A percentile compares a stretch with the other conserved stretches of the same genome.
Evolutionary conservation across 2,329 filamentous ascomycete genomes (phyloP).

Genomic region (Penicillium sp.): DNA sequence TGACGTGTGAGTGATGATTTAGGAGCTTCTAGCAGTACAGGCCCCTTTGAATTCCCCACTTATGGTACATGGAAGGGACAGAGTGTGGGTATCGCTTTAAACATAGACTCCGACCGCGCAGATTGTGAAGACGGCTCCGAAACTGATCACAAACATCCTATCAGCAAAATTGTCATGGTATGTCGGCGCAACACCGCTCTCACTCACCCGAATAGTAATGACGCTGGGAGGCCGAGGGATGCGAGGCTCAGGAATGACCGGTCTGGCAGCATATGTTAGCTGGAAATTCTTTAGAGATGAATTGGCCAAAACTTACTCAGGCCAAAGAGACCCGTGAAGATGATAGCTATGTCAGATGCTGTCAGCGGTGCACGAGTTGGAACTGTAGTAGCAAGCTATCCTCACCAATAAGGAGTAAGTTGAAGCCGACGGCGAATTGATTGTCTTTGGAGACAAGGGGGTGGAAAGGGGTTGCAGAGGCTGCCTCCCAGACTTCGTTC

Average conservation of each 20-base stretch:
- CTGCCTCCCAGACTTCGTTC: constrained; percentile 91
- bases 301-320: constrained; percentile 68
- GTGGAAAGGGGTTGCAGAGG: constrained; percentile 82
- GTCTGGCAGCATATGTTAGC: constrained; percentile 60
- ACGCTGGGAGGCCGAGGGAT: constrained; percentile 82
- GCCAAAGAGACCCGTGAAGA: constrained; percentile 79
- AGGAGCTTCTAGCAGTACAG: constrained; percentile 44
- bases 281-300: neutral
- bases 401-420: constrained; percentile 71
- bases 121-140: constrained; percentile 97
- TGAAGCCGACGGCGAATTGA: constrained; percentile 83
- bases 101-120: constrained; percentile 99
- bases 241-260: constrained; percentile 79
- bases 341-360: constrained; percentile 56
- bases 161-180: neutral
- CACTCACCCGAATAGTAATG: constrained; percentile 84
- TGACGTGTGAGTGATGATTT: constrained; percentile 29
- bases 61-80: constrained; percentile 46
- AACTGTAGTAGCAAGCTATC: constrained; percentile 27
- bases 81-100: constrained; percentile 55
- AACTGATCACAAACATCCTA: constrained; percentile 58
- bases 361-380: constrained; percentile 19
- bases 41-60: constrained; percentile 37
- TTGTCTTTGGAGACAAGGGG: constrained; percentile 79
- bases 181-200: constrained; percentile 30